Evolutionary conservation across 2,329 filamentous ascomycete genomes (phyloP).

Genomic region (Ascochyta rabiei): DNA sequence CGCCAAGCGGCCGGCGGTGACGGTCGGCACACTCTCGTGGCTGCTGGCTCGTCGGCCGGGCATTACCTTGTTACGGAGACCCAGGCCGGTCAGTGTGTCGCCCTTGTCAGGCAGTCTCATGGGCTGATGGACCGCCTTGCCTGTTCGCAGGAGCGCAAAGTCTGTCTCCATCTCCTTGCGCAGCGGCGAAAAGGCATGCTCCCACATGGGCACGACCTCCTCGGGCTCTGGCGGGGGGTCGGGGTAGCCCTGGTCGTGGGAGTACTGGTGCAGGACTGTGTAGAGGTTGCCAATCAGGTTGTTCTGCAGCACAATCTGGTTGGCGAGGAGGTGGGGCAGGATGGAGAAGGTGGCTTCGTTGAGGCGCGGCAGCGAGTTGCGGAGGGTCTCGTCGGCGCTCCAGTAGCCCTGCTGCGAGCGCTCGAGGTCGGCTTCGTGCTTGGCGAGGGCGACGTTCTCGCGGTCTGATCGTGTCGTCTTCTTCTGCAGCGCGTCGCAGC

Average conservation of each 20-base stretch:
- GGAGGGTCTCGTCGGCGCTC: slow-evolving; percentile 75
- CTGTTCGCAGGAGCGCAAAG: slow-evolving; percentile 67
- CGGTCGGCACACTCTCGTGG: slow-evolving; percentile 45
- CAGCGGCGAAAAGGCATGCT: slow-evolving; percentile 65
- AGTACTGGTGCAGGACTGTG: slow-evolving; percentile 76
- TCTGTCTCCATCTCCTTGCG: slow-evolving; percentile 69
- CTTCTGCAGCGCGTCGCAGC: slow-evolving; percentile 70
- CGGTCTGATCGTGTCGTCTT: slow-evolving; percentile 74
- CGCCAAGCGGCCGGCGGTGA: slow-evolving; percentile 36
- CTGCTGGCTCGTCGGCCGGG: slow-evolving; percentile 37
- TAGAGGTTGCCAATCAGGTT: slow-evolving; percentile 78
- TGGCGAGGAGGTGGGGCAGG: slow-evolving; percentile 72
- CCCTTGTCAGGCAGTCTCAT: slow-evolving; percentile 57
- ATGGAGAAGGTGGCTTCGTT: slow-evolving; percentile 73
- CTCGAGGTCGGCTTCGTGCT: slow-evolving; percentile 73
- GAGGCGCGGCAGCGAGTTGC: slow-evolving; percentile 72
- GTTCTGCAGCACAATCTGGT: slow-evolving; percentile 78
- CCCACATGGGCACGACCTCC: slow-evolving; percentile 71
- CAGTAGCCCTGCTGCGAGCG: slow-evolving; percentile 74
- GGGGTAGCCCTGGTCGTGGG: slow-evolving; percentile 70
- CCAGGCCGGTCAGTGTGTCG: slow-evolving; percentile 55
- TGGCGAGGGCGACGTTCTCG: slow-evolving; percentile 73
- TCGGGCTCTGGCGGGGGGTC: slow-evolving; percentile 75
- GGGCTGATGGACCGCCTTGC: slow-evolving; percentile 68
- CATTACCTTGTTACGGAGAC: slow-evolving; percentile 53